Percentiles rank a stretch among this genome's conserved stretches.
Conservation (phyloP, 2,329 filamentous ascomycete species). For the Arthrobotrys entomopaga region DNA sequence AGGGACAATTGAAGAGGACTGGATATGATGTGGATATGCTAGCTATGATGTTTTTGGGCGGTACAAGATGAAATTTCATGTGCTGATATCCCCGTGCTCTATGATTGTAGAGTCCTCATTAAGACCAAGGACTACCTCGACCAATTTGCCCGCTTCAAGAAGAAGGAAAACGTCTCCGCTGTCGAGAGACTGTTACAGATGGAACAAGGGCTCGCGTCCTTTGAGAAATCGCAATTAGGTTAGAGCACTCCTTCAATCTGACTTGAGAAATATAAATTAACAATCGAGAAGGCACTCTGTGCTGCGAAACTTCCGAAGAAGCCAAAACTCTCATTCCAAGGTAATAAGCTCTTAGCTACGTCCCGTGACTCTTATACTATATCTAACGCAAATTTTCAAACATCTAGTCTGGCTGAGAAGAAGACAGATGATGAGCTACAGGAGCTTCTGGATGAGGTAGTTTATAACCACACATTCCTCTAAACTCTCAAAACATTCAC, state of each 20-base stretch:
- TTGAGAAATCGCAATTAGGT: conserved; percentile 94
- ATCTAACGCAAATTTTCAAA: not conserved
- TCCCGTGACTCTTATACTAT: not conserved
- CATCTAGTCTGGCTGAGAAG: conserved; percentile 76
- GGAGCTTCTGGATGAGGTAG: conserved; percentile 80
- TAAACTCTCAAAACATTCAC: conserved; percentile 56
- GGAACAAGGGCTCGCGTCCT: conserved; percentile 83
- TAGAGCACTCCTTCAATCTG: conserved; percentile 60
- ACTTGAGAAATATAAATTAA: conserved; percentile 27
- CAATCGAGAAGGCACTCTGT: conserved; percentile 76
- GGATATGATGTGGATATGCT: too few species aligned
- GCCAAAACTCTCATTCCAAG: conserved; percentile 95
- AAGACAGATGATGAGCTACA: conserved; percentile 89
- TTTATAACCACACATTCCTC: conserved; percentile 58
- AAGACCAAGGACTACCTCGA: conserved; percentile 94
- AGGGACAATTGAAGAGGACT: not conserved
- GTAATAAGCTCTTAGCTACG: conserved; percentile 47
- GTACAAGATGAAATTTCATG: not conserved
- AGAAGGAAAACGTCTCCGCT: conserved; percentile 93
- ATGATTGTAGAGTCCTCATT: conserved; percentile 72
- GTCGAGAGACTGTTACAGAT: conserved; percentile 86
- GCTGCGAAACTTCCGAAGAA: conserved; percentile 91
- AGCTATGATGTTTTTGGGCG: too few species aligned
- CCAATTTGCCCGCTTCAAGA: conserved; percentile 93
- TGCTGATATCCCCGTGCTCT: conserved; percentile 16